Evolutionary conservation across 2,329 filamentous ascomycete species (phyloP).

Genomic region (Metarhizium brunneum): DNA sequence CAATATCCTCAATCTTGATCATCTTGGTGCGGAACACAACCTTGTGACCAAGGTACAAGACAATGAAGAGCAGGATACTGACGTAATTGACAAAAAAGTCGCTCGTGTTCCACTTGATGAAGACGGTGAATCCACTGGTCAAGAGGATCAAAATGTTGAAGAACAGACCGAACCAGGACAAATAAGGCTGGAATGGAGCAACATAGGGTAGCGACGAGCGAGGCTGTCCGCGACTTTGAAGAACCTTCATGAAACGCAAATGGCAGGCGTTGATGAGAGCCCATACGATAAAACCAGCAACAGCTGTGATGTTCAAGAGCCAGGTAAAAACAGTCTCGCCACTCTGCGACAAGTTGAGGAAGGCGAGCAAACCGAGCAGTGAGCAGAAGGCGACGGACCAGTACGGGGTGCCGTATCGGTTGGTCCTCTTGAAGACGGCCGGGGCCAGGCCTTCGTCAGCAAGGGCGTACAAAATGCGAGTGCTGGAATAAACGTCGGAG

Average conservation of each 20-base stretch:
- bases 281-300: slow-evolving; percentile 64
- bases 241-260: slow-evolving; percentile 54
- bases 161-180: slow-evolving; percentile 56
- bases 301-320: slow-evolving; percentile 62
- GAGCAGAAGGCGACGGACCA: slow-evolving; percentile 45
- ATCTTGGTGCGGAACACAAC: slow-evolving; percentile 29
- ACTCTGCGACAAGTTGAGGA: slow-evolving; percentile 53
- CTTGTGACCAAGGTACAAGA: slow-evolving; percentile 54
- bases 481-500: slow-evolving; percentile 66
- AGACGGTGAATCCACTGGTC: slow-evolving; percentile 61
- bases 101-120: slow-evolving; percentile 51
- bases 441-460: slow-evolving; percentile 57
- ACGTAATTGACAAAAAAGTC: slow-evolving; percentile 58
- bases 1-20: slow-evolving; percentile 26
- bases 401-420: slow-evolving; percentile 53
- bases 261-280: slow-evolving; percentile 55
- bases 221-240: slow-evolving; percentile 45
- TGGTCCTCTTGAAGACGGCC: slow-evolving; percentile 47
- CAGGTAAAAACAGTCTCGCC: slow-evolving; percentile 59
- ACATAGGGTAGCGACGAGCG: slow-evolving; percentile 50
- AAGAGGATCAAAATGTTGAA: slow-evolving; percentile 56
- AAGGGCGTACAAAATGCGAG: slow-evolving; percentile 57
- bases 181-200: slow-evolving; percentile 53
- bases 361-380: slow-evolving; percentile 53
- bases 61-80: slow-evolving; percentile 53